Percentiles rank a stretch among this genome's conserved stretches.
Evolutionary conservation across 106 monocot genomes (phyloP).

Genomic region (Amphibolis antarctica): DNA sequence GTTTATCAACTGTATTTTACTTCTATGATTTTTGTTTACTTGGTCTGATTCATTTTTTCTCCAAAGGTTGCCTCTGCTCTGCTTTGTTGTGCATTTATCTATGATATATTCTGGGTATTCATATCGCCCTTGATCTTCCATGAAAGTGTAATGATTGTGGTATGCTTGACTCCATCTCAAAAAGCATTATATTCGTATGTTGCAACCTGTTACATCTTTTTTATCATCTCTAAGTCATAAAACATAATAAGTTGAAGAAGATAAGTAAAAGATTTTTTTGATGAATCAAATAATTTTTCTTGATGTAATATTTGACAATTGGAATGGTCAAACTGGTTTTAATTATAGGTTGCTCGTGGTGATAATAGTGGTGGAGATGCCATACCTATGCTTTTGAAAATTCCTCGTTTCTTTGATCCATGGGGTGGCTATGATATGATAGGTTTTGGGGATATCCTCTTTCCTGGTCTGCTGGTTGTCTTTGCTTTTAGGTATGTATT

Average conservation of each 20-base stretch:
- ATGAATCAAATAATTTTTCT: neutral
- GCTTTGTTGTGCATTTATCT: constrained; percentile 54
- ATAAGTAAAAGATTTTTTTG: neutral
- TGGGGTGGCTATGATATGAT: constrained; percentile 99
- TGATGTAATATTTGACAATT: neutral
- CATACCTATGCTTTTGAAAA: constrained; percentile 92
- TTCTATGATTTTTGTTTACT: neutral
- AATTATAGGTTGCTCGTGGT: constrained; percentile 82
- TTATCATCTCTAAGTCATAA: neutral
- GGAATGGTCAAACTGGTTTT: neutral
- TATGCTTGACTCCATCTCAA: constrained; percentile 20
- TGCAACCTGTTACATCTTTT: neutral
- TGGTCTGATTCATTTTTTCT: constrained; percentile 3
- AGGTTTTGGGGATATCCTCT: constrained; percentile 96
- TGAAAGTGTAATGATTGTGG: constrained; percentile 78
- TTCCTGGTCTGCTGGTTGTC: constrained; percentile 89
- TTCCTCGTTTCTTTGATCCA: constrained; percentile 84
- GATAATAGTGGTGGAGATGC: constrained; percentile 65
- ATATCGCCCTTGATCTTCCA: constrained; percentile 68
- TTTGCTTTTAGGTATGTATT: constrained; percentile 66
- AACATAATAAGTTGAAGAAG: too few relatives aligned
- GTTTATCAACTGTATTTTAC: neutral
- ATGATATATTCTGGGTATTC: constrained; percentile 92
- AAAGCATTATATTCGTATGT: too few relatives aligned
- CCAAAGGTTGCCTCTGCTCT: constrained; percentile 64